These are phyloP conservation scores for Globisporangium splendens DNA, from an alignment of 352 stramenopile genomes.

Conservation along the genomic window DNA sequence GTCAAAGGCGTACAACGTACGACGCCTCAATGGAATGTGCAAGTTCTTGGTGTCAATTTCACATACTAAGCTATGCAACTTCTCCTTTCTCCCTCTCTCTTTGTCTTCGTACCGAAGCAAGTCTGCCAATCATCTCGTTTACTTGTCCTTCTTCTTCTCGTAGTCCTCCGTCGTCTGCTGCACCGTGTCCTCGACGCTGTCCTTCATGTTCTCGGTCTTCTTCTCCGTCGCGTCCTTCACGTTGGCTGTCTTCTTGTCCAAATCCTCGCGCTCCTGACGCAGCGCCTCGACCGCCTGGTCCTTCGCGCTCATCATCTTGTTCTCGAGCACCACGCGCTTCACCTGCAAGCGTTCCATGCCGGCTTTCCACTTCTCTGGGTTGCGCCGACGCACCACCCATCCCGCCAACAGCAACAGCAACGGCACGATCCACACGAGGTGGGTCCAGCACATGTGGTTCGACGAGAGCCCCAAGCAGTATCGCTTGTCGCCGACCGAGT, in stretches of 20 bases:
- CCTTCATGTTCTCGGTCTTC: not conserved
- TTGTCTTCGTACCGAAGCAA: not conserved
- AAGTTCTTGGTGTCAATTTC: no score
- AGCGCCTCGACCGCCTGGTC: slow-evolving; percentile 31
- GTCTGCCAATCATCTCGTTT: not conserved
- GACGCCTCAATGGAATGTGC: no score
- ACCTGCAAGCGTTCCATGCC: slow-evolving; percentile 46
- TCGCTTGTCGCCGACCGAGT: slow-evolving; percentile 26
- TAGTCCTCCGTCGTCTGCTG: slow-evolving; percentile 1
- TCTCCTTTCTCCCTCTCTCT: not conserved
- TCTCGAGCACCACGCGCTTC: slow-evolving; percentile 40
- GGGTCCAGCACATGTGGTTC: slow-evolving; percentile 36
- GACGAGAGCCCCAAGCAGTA: slow-evolving; percentile 52
- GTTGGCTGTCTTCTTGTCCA: no score
- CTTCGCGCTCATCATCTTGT: slow-evolving; percentile 40
- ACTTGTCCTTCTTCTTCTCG: slow-evolving; percentile 8
- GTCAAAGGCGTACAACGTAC: no score
- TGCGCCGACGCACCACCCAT: slow-evolving; percentile 47
- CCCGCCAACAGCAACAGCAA: slow-evolving; percentile 32
- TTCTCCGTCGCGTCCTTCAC: slow-evolving; percentile 34
- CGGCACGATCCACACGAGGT: slow-evolving; percentile 45
- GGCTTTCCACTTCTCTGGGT: slow-evolving; percentile 65
- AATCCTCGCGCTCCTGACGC: slow-evolving; percentile 21
- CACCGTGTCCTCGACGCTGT: not conserved
- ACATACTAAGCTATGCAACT: no score